phyloP scores from a whole-genome alignment of 192 early-diverging fungal genomes.

The Haplosporangium gracile region DNA sequence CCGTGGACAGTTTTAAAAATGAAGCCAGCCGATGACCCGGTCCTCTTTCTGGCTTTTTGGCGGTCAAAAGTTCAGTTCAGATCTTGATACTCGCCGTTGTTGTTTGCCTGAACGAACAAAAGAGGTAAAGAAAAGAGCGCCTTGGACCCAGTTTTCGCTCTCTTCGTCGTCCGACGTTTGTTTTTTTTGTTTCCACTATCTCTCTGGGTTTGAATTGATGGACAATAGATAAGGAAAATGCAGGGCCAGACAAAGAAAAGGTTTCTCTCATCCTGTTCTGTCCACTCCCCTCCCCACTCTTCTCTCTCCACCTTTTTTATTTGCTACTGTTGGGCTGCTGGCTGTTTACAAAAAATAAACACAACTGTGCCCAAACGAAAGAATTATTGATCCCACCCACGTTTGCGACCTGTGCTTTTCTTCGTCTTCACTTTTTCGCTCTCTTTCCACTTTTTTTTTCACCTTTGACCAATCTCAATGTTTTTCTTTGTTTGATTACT shows the following conservation, averaged over 20 bases:
- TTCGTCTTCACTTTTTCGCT: background rate
- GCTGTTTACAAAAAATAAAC: no score
- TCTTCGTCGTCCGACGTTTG: background rate
- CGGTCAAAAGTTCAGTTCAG: background rate
- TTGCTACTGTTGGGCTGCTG: no score
- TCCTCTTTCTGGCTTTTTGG: background rate
- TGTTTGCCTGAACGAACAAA: no score
- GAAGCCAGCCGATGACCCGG: background rate
- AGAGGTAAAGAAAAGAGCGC: no score
- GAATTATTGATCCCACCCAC: background rate
- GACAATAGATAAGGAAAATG: constrained; percentile 18
- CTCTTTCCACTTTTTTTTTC: background rate
- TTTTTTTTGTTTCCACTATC: background rate
- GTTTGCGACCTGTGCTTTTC: constrained; percentile 5
- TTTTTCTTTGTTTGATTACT: background rate
- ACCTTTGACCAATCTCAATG: background rate
- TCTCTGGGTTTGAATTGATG: constrained; percentile 13
- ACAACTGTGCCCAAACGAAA: background rate
- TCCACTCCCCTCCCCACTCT: background rate
- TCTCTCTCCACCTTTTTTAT: background rate
- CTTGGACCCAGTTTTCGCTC: background rate
- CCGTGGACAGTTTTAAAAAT: background rate
- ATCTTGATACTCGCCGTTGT: background rate
- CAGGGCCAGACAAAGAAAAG: background rate
- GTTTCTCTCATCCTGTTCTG: no score